These are phyloP conservation scores for Fusarium liriodendri DNA, from an alignment of 2,329 filamentous ascomycete species.

Conservation along the genomic window DNA sequence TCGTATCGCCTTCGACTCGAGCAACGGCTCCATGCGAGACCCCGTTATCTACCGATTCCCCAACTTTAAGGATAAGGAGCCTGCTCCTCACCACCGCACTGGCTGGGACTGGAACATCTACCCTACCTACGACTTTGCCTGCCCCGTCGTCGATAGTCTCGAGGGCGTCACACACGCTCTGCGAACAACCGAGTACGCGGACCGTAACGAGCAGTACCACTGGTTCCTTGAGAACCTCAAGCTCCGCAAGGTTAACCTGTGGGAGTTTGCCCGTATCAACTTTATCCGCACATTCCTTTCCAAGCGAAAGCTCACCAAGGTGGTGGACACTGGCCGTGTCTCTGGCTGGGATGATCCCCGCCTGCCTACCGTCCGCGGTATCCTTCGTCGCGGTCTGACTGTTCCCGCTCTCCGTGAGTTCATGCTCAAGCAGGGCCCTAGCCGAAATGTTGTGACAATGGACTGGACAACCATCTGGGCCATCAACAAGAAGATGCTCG, in stretches of 20 bases:
- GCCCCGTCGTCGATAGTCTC: conserved; percentile 81
- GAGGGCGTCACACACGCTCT: conserved; percentile 88
- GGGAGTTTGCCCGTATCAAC: conserved; percentile 88
- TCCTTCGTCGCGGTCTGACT: conserved; percentile 82
- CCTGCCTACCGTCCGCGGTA: conserved; percentile 86
- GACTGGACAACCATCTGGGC: conserved; percentile 83
- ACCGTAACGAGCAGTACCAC: conserved; percentile 87
- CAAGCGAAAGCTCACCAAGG: conserved; percentile 87
- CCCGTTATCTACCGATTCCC: conserved; percentile 95
- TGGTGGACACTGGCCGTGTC: conserved; percentile 80
- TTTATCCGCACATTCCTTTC: conserved; percentile 86
- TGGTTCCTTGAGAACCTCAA: conserved; percentile 84
- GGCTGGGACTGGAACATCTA: conserved; percentile 86
- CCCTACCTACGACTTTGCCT: conserved; percentile 88
- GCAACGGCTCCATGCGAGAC: conserved; percentile 95
- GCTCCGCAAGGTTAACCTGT: conserved; percentile 82
- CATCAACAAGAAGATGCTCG: conserved; percentile 84
- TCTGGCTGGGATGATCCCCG: conserved; percentile 89
- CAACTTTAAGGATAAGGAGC: conserved; percentile 66
- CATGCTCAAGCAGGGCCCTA: conserved; percentile 86
- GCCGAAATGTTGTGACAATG: conserved; percentile 85
- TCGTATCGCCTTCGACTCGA: conserved; percentile 90
- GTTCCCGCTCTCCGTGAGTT: conserved; percentile 84
- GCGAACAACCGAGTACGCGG: conserved; percentile 87
- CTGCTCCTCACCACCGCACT: conserved; percentile 76